Evolutionary conservation across 2,329 filamentous ascomycete species (phyloP), one percentile per base, ranked within the genome.

Genomic region (Pestalotiopsis sp.): DNA sequence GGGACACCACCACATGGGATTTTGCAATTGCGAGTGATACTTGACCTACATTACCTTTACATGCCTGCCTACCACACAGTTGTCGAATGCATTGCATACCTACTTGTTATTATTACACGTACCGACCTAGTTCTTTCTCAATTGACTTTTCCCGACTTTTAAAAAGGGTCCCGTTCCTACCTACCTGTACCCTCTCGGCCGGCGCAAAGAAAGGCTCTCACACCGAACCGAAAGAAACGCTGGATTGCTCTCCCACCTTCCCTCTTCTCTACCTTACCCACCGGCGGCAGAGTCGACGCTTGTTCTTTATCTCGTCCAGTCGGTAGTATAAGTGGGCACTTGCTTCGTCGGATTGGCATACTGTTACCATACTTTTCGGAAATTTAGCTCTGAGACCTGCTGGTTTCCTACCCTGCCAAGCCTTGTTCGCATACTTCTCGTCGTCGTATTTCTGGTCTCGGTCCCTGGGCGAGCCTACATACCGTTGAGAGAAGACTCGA

Each of bases 161-260:
- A 41, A 62, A 62, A 61, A 62, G 23, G 27, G 14, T 62, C 31
- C 59, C 31, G 14, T 62, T 1, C 59, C 59, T 62, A 36, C 27
- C 27, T 31, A 31, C 31, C 31, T 36, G 31, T 36, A 9, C 6
- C 20, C 7, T 52, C 45, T 52, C 27, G 31, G 59, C 9, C 31
- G 59, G 59, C 59, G 25, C 59, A 62, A 52, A 52, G 20, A 62
- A 52, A 52, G 20, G 27, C 27, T 31, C 36, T 39, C 20, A 39
- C 31, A 62, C 31, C 59, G 59, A n/a, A 36, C 31, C 31, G 31
- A 36, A 36, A 9, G 31, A n/a, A 52, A 62, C 59, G 31, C 59
- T 36, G n/a, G 59, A 39, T 36, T 39, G 25, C 17, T 62, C 36
- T 62, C 59, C 59, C 59, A 62, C 59, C 36, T 62, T 36, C 59